phyloP scores from a whole-genome alignment of 78 protist genomes.

The Dictyostelium intermedium region DNA sequence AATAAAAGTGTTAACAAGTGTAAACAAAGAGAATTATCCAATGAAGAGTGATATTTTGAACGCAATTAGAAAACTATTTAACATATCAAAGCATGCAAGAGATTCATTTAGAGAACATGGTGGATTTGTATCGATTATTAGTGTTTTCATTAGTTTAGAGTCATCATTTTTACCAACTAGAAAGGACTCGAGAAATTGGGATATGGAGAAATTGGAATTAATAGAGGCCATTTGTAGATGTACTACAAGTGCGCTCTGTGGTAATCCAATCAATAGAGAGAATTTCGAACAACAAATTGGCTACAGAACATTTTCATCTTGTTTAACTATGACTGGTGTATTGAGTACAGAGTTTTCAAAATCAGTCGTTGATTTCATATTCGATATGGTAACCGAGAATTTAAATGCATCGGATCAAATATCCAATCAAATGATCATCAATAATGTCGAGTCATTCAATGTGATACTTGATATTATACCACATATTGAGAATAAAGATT shows the following conservation, averaged over 20 bases:
- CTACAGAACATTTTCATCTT: conserved; percentile 42
- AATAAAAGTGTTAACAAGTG: conserved; percentile 37
- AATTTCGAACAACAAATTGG: conserved; percentile 75
- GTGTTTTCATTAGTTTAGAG: conserved; percentile 40
- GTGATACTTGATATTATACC: conserved; percentile 59
- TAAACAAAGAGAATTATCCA: not conserved
- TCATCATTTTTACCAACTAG: conserved; percentile 4
- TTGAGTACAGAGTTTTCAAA: not conserved
- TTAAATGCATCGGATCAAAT: conserved; percentile 15
- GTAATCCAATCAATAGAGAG: conserved; percentile 12
- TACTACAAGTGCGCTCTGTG: conserved; percentile 58
- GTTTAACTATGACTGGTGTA: conserved; percentile 51
- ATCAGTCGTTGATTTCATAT: conserved; percentile 37
- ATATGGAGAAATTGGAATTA: not conserved
- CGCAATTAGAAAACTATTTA: conserved; percentile 45
- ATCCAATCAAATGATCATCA: conserved; percentile 31
- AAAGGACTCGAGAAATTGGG: conserved; percentile 8
- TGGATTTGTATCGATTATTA: conserved; percentile 67
- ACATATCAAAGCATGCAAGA: conserved; percentile 32
- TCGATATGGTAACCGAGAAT: conserved; percentile 72
- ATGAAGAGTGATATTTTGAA: conserved; percentile 71
- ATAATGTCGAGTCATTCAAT: conserved; percentile 48
- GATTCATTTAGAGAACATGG: conserved; percentile 79
- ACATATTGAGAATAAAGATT: conserved; percentile 19
- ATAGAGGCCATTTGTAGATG: conserved; percentile 45